phyloP scores from a whole-genome alignment of 768 basidiomycete species.

The Peribolospora kevripleyi region DNA sequence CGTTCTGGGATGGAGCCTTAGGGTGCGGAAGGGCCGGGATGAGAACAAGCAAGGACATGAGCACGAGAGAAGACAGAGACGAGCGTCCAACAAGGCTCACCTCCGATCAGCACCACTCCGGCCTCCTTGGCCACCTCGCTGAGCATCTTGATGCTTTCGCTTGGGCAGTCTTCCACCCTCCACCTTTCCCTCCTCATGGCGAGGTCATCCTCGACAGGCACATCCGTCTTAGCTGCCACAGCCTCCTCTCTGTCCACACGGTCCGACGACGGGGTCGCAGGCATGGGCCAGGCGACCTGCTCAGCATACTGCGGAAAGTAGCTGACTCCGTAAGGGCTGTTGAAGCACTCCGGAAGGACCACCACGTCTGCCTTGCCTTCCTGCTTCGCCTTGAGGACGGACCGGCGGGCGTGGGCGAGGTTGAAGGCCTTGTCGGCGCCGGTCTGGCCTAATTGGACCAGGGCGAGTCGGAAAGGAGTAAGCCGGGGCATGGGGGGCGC shows the following conservation, averaged over 20 bases:
- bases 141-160: slow-evolving; percentile 60
- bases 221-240: not conserved
- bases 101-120: slow-evolving; percentile 77
- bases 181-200: slow-evolving; percentile 28
- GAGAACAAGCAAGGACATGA: not conserved
- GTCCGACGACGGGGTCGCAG: not conserved
- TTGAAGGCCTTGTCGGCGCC: slow-evolving; percentile 48
- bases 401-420: slow-evolving; percentile 43
- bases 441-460: slow-evolving; percentile 67
- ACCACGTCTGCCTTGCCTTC: slow-evolving; percentile 47
- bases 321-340: slow-evolving; percentile 29
- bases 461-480: slow-evolving; percentile 47
- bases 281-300: slow-evolving; percentile 11
- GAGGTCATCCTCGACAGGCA: slow-evolving; percentile 27
- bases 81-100: slow-evolving; percentile 20
- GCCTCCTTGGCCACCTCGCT: slow-evolving; percentile 54
- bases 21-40: not conserved
- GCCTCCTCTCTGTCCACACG: not conserved
- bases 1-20: slow-evolving; percentile 81
- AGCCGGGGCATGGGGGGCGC: no score
- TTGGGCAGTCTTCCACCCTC: slow-evolving; percentile 30
- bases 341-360: slow-evolving; percentile 74
- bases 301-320: slow-evolving; percentile 71
- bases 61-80: not conserved
- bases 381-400: slow-evolving; percentile 33